Conservation (phyloP, 2,329 filamentous ascomycete species). For the Dactylellina parvicollis region DNA sequence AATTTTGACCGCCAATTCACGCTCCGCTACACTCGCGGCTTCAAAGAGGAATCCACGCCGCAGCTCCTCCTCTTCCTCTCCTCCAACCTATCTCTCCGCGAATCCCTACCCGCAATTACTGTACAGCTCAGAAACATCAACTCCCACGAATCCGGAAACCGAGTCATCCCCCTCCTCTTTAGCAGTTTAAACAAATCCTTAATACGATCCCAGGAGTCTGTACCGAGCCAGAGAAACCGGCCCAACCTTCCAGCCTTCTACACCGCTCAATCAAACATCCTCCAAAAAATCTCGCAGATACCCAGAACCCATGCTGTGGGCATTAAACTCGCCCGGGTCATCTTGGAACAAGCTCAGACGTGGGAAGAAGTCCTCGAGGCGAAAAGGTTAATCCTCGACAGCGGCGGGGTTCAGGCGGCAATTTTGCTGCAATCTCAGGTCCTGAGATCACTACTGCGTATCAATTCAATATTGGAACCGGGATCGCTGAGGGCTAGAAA, state of each 20-base stretch:
- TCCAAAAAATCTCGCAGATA: slow-evolving; percentile 25
- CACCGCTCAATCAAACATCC: slow-evolving; percentile 26
- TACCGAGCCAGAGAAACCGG: background rate
- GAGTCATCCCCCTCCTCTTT: slow-evolving; percentile 29
- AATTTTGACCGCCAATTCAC: slow-evolving; percentile 18
- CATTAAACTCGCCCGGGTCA: slow-evolving; percentile 22
- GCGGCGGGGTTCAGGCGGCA: background rate
- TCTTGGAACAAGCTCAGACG: slow-evolving; percentile 32
- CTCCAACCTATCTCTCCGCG: slow-evolving; percentile 26
- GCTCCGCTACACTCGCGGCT: slow-evolving; percentile 1
- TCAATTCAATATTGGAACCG: background rate
- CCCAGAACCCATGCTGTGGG: slow-evolving; percentile 14
- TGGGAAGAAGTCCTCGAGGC: slow-evolving; percentile 51
- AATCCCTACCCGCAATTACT: slow-evolving; percentile 21
- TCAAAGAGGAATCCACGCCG: slow-evolving; percentile 23
- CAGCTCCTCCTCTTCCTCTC: slow-evolving; percentile 41
- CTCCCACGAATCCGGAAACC: background rate
- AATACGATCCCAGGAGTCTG: slow-evolving; percentile 3
- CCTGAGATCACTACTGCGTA: slow-evolving; percentile 24
- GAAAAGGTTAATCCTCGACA: slow-evolving; percentile 30
- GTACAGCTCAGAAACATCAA: slow-evolving; percentile 11
- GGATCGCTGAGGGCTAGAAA: slow-evolving; percentile 9
- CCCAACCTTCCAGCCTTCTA: slow-evolving; percentile 18
- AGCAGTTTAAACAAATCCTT: slow-evolving; percentile 25
- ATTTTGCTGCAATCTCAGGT: slow-evolving; percentile 27